Percentiles rank a stretch among this genome's conserved stretches.
These are phyloP conservation scores for Phytophthora parvispora DNA, from an alignment of 352 stramenopile species.

Conservation along the genomic window DNA sequence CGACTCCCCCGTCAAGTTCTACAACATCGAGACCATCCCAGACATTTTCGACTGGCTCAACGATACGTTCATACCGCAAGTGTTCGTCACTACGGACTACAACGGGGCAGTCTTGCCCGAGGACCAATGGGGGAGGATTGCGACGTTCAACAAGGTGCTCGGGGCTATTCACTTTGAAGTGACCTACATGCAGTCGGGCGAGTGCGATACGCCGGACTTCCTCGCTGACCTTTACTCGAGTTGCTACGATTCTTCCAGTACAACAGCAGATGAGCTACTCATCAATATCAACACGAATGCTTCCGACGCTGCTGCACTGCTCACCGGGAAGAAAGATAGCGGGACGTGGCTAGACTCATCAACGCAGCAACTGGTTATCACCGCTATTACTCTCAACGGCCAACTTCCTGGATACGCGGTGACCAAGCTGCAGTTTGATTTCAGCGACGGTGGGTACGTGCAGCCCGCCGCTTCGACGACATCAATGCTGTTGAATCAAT, in stretches of 20 bases:
- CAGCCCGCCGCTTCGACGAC: constrained; percentile 37
- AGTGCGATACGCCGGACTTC: constrained; percentile 36
- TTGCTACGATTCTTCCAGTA: constrained; percentile 42
- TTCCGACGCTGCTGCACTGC: constrained; percentile 18
- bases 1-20: constrained; percentile 52
- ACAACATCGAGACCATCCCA: constrained; percentile 45
- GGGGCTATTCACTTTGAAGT: constrained; percentile 46
- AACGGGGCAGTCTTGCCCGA: constrained; percentile 38
- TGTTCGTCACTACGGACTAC: constrained; percentile 62
- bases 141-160: constrained; percentile 53
- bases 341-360: constrained; percentile 45
- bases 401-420: constrained; percentile 48
- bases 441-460: constrained; percentile 48
- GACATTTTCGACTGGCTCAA: constrained; percentile 61
- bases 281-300: constrained; percentile 43
- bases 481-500: constrained; percentile 28
- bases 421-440: constrained; percentile 44
- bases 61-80: constrained; percentile 48
- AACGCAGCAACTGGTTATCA: constrained; percentile 46
- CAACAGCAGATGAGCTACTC: constrained; percentile 26
- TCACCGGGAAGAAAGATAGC: constrained; percentile 34
- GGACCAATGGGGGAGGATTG: constrained; percentile 37
- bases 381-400: constrained; percentile 59
- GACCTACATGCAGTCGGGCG: constrained; percentile 8
- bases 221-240: constrained; percentile 42